Base-by-base conservation (phyloP, 129 eudicot genomes). In the Erigeron canadensis region DNA sequence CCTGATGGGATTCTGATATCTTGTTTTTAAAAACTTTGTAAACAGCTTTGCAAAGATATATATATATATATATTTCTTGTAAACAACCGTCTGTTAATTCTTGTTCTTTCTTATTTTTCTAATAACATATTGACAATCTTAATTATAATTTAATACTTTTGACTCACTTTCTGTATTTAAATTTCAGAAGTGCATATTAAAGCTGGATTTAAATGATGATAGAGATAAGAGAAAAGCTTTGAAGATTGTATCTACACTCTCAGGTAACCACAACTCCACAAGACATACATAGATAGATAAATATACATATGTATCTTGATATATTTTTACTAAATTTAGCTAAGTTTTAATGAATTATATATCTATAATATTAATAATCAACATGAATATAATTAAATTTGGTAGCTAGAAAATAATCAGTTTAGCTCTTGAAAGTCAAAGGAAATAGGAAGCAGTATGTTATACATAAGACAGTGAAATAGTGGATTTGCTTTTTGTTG, bases 141-240 rank as follows among this genome's bases (percentile, higher is more conserved):
- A n/a, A n/a, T n/a, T n/a, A 10, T 21, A 6, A 51, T 63, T 64
- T 75, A 60, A 44, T 17, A 44, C 8, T 37, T 75, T 15, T 59
- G 67, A 19, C 51, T 61, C 37, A 10, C 60, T 41, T 75, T 60
- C 11, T 77, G 62, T 13, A 21, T 59, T 59, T 41, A 53, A 65
- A 28, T 75, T 56, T 38, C 88, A 91, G 97, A 87, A 91, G 57
- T 69, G 77, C 55, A 86, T 91, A 75, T n/a, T 91, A 76, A 91
- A 76, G 61, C 70, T 91, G 97, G 97, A 91, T 41, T 51, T 91
- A 77, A 77, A 91, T 70, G 97, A 91, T 58, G 89, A 73, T 57
- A 78, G 46, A 61, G 95, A 86, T 15, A 91, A 91, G 84, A 77
- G 94, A 77, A 91, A 81, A 71, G 97, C 97, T 21, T 40, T 91